Evolutionary conservation across 208 protist species (phyloP), one percentile per base, ranked within the genome.

Genomic region (Porcisia deanei): DNA sequence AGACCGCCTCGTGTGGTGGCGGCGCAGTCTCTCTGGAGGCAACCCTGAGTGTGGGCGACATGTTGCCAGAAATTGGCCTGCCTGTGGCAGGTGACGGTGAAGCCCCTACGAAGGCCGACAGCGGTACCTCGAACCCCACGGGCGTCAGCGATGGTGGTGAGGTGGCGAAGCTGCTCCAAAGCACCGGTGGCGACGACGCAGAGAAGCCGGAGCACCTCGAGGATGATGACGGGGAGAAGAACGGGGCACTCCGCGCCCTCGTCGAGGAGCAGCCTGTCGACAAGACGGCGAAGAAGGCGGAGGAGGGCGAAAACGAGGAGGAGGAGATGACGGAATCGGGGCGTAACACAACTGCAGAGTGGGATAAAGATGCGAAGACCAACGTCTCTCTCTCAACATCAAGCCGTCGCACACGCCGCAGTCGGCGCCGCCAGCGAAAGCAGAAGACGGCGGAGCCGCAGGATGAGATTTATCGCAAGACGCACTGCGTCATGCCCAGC

Each of bases 391-490:
- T 57, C n/a, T 63, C 75, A 18, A 60, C 74, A 3, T 57, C 81
- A 9, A 73, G 76, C 41, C 81, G 81, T 43, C 81, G 81, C 74
- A 77, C 87, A 20, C 76, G 77, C 39, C 80, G 81, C 57, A 81
- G 85, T 55, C 80, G 79, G 45, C 77, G 83, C 64, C 84, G 87
- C 34, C 82, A 71, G 52, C 82, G 85, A 49, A 88, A 83, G 66
- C 77, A 68, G 73, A 81, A 86, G 60, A 71, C 76, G 47, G n/a
- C 39, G 14, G 71, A 78, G 37, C 76, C 75, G 59, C 82, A 87
- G 73, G 89, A 93, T 49, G 86, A 91, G 59, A 71, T 93, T 49
- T 93, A 93, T 77, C 85, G 86, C 71, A 67, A 79, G 49, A 84
- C 73, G 37, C 53, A 73, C 70, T 81, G 81, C 66, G 54, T 20